phyloP scores from a whole-genome alignment of 768 basidiomycete species.

The Termitomyces sp. region DNA sequence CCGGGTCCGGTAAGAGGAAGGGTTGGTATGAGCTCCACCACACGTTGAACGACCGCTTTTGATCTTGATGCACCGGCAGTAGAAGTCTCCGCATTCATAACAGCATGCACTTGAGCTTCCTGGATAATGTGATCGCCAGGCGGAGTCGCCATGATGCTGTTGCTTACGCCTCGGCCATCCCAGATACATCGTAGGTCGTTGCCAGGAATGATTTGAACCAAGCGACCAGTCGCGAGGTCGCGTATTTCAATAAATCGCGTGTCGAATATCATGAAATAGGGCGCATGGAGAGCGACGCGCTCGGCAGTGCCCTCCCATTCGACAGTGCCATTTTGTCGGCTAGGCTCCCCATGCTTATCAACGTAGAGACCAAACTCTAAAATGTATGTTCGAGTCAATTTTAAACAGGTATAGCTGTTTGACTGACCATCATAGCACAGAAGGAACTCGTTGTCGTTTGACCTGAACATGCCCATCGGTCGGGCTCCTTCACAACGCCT shows the following conservation, averaged over 20 bases:
- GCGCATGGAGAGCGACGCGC: slow-evolving; percentile 84
- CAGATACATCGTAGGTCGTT: slow-evolving; percentile 84
- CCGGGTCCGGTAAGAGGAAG: slow-evolving; percentile 57
- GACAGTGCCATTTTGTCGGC: slow-evolving; percentile 65
- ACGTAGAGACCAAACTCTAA: slow-evolving; percentile 93
- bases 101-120: slow-evolving; percentile 82
- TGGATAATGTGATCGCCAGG: slow-evolving; percentile 57
- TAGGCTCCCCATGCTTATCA: slow-evolving; percentile 88
- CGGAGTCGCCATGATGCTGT: slow-evolving; percentile 62
- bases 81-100: slow-evolving; percentile 64
- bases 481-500: slow-evolving; percentile 84
- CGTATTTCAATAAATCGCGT: slow-evolving; percentile 90
- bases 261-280: slow-evolving; percentile 88
- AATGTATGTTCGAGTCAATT: neutral
- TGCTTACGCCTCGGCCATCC: slow-evolving; percentile 66
- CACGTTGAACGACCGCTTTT: slow-evolving; percentile 61
- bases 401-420: neutral
- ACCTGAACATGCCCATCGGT: slow-evolving; percentile 93
- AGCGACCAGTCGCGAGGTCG: slow-evolving; percentile 74
- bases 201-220: slow-evolving; percentile 82
- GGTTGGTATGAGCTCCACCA: slow-evolving; percentile 76
- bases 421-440: slow-evolving; percentile 85
- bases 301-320: slow-evolving; percentile 97
- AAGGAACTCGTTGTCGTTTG: slow-evolving; percentile 87
- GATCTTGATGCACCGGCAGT: slow-evolving; percentile 29